Base-by-base conservation (phyloP, 768 basidiomycete genomes). In the Lactifluus rugatus region DNA sequence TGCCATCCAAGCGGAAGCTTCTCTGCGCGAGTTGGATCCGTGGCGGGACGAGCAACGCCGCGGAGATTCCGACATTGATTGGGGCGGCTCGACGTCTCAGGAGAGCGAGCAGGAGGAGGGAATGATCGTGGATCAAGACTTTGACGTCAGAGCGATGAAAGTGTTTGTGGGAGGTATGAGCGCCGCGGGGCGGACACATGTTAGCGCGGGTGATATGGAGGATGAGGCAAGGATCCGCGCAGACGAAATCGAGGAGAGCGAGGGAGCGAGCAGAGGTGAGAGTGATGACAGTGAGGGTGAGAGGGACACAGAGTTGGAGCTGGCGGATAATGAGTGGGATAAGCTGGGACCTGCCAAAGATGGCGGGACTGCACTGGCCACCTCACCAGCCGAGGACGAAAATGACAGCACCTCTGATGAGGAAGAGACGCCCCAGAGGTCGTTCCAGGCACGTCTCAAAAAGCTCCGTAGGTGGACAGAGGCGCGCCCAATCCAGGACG, bases 21-120 rank as follows among this genome's bases (percentile, higher is more conserved):
- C 71, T 62, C 64, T 84, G 63, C 77, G 69, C 37, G 63, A 65
- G n/a, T 65, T 48, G 23, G 73, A 78, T 64, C 70, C 75, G 3
- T 72, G 73, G 54, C 71, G 73, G 69, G 71, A 73, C n/a, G 76
- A 82, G 62, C 71, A 80, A 68, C 76, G 85, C 51, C 70, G 73
- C 45, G 84, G 76, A 0, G 85, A 85, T 66, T 84, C 83, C 28
- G 88, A 89, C 65, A 58, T 88, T 13, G 81, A 86, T 44, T 86
- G 82, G 82, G 84, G 82, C 1, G 78, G 76, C n/a, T 62, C 61
- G n/a, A 62, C 55, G 5, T 60, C 59, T 13, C 60, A 62, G 17
- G 67, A 61, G 16, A 53, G 45, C 25, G 52, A 60, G 47, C 72
- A 68, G 4, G 74, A 72, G 14, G 75, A 70, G 9, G 74, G 66